phyloP scores from a whole-genome alignment of 345 rosid species.

The Erucastrum elatum region DNA sequence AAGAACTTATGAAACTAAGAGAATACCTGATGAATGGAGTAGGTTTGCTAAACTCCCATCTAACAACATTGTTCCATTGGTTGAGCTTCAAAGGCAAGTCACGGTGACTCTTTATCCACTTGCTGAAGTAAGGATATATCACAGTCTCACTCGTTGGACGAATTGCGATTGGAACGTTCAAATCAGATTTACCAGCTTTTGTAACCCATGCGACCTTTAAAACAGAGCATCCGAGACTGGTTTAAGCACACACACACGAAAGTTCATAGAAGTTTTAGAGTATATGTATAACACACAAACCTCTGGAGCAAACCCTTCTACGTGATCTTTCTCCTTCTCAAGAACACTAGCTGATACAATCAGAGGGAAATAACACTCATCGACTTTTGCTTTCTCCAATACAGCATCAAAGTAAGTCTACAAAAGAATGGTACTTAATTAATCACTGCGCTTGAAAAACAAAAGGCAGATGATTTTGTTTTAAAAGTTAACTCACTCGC shows the following conservation, averaged over 20 bases:
- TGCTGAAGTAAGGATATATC: slow-evolving; percentile 93
- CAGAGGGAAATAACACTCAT: slow-evolving; percentile 92
- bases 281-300: slow-evolving; percentile 35
- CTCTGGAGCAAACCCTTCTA: slow-evolving; percentile 97
- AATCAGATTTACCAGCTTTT: slow-evolving; percentile 79
- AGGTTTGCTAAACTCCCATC: slow-evolving; percentile 99
- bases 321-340: slow-evolving; percentile 90
- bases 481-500: slow-evolving; percentile 58
- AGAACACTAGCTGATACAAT: slow-evolving; percentile 85
- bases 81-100: slow-evolving; percentile 93
- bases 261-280: neutral
- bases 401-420: slow-evolving; percentile 89
- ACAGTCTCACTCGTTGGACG: slow-evolving; percentile 99
- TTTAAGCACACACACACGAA: slow-evolving; percentile 22
- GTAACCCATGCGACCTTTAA: slow-evolving; percentile 93
- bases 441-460: neutral
- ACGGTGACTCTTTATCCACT: slow-evolving; percentile 97
- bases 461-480: neutral
- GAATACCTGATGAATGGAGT: slow-evolving; percentile 93
- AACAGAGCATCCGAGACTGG: neutral
- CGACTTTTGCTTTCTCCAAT: slow-evolving; percentile 83
- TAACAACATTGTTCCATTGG: slow-evolving; percentile 99
- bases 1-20: neutral
- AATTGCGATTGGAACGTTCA: slow-evolving; percentile 93
- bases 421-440: slow-evolving; percentile 25